Conservation (phyloP, 2,329 filamentous ascomycete genomes). For the Nemania sp. region DNA sequence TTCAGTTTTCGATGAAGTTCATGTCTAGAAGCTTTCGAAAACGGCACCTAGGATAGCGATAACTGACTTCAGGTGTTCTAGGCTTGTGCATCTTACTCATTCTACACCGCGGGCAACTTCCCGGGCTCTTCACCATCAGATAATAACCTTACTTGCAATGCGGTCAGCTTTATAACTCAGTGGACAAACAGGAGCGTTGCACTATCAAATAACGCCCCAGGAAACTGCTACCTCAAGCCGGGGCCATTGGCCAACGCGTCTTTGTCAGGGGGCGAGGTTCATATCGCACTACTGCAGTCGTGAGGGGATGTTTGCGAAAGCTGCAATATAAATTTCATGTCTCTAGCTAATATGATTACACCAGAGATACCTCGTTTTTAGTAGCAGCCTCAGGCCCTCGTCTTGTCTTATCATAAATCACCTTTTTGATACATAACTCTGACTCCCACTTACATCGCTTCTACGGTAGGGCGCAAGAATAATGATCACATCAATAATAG, state of each 20-base stretch:
- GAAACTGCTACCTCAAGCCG: slow-evolving; percentile 61
- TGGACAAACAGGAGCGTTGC: slow-evolving; percentile 56
- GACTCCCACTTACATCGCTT: no score
- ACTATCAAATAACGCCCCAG: slow-evolving; percentile 50
- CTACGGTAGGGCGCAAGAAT: no score
- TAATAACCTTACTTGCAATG: slow-evolving; percentile 54
- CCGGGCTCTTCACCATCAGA: slow-evolving; percentile 42
- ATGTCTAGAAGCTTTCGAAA: background rate
- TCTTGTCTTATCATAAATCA: no score
- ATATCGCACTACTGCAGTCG: background rate
- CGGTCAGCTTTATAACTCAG: slow-evolving; percentile 57
- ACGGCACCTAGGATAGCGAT: background rate
- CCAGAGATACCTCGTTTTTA: no score
- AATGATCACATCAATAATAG: no score
- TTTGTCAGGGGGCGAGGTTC: background rate
- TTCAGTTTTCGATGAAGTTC: background rate
- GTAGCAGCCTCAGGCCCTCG: no score
- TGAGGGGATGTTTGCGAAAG: no score
- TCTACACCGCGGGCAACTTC: slow-evolving; percentile 47
- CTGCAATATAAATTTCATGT: no score
- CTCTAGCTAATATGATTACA: no score
- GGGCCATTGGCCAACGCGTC: slow-evolving; percentile 48
- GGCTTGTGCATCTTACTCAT: slow-evolving; percentile 56
- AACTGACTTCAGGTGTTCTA: background rate
- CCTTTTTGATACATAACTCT: no score